These are phyloP conservation scores for Pichia sporocuriosa DNA, from an alignment of 805 yeast genomes.

Conservation along the genomic window DNA sequence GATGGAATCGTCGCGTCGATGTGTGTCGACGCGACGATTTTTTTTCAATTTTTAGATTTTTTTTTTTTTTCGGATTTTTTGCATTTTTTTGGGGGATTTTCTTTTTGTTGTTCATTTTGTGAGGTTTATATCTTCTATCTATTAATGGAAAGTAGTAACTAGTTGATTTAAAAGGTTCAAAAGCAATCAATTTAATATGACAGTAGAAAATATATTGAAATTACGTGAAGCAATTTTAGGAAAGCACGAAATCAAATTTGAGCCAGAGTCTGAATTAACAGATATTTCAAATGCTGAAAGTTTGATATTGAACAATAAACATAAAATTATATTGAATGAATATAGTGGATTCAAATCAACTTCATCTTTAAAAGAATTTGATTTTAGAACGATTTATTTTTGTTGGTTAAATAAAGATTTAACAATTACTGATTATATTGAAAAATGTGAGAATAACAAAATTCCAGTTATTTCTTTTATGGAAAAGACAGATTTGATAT, in stretches of 20 bases:
- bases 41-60: too few relatives aligned
- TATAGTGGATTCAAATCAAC: constrained; percentile 26
- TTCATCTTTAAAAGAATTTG: constrained; percentile 33
- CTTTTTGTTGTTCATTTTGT: too few relatives aligned
- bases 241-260: constrained; percentile 10
- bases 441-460: constrained; percentile 56
- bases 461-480: constrained; percentile 71
- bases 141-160: too few relatives aligned
- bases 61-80: too few relatives aligned
- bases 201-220: too few relatives aligned
- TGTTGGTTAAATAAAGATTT: constrained; percentile 74
- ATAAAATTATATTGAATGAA: constrained; percentile 35
- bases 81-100: too few relatives aligned
- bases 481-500: constrained; percentile 76
- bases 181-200: too few relatives aligned
- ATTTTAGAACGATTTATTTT: constrained; percentile 57
- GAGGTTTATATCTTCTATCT: too few relatives aligned
- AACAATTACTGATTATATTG: constrained; percentile 74
- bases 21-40: too few relatives aligned
- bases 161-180: too few relatives aligned
- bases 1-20: too few relatives aligned
- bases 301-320: background rate
- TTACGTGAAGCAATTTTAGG: constrained; percentile 2
- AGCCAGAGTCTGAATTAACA: too few relatives aligned
- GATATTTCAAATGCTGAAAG: background rate